Base-by-base conservation (phyloP, 148 eudicot genomes). In the Dysphania ambrosioides region DNA sequence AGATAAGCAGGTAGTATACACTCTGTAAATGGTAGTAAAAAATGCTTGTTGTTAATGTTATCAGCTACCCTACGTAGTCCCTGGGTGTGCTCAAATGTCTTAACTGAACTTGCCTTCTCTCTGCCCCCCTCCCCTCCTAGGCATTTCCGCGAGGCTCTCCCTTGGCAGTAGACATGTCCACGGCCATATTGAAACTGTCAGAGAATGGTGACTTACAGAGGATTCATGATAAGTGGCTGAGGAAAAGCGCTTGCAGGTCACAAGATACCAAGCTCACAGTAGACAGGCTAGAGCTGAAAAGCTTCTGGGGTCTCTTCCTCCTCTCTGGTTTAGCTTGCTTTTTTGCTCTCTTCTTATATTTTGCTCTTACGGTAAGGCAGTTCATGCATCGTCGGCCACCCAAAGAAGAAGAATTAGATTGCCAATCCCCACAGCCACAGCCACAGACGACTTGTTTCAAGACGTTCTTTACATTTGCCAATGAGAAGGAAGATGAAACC, bases 241-340 rank as follows among this genome's bases (percentile, higher is more conserved):
- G 34, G 75, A 79, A 86, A 55, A 89, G 91, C 19, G 92, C 97
- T 19, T 91, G 97, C 82, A 86, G 85, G 53, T 89, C 84, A 70
- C 90, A 88, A 71, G 86, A 78, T 18, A 66, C 92, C 12, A 83
- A 77, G 78, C 86, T 83, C 13, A 73, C 36, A 66, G 92, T 84
- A 60, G 86, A 88, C 76, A 74, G 84, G 75, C 89, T 90, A 15
- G 72, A 85, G 68, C 88, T 90, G 53, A 68, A 69, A 12, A 90
- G 93, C 82, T 94, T 94, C 68, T 88, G 90, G 97, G 97, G 96
- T 10, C 89, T 94, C 19, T 94, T 88, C 75, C 84, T 90, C 41
- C 67, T 90, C 1, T 83, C 84, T 68, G 98, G 92, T 6, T 0
- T 83, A 18, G 82, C 88, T 11, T 92, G 92, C 71, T 51, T 84